A percentile compares a stretch with the other conserved stretches of the same genome.
phyloP scores from a whole-genome alignment of 495 filamentous ascomycete species.

The Pseudotulostoma volvatum region DNA sequence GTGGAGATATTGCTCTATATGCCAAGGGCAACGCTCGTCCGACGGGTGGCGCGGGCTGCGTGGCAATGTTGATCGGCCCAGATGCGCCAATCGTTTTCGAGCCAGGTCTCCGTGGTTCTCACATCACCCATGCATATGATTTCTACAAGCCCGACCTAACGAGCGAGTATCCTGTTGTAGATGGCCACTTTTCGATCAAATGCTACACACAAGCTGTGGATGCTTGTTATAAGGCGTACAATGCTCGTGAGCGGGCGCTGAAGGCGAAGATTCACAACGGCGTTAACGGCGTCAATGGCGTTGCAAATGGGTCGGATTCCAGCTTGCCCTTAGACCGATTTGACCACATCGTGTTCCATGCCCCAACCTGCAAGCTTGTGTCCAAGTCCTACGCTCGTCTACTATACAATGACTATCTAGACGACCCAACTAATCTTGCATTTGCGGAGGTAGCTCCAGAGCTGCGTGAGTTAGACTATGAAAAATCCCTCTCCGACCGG shows the following conservation, averaged over 20 bases:
- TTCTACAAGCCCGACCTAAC: slow-evolving; percentile 99
- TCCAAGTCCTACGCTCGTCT: slow-evolving; percentile 88
- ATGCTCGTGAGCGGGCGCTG: slow-evolving; percentile 59
- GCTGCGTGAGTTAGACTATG: slow-evolving; percentile 69
- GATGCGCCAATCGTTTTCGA: slow-evolving; percentile 85
- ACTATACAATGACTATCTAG: slow-evolving; percentile 91
- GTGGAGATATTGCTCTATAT: slow-evolving; percentile 96
- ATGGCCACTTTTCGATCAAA: slow-evolving; percentile 84
- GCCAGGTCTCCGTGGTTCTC: slow-evolving; percentile 77
- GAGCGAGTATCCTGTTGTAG: slow-evolving; percentile 93
- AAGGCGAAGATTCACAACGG: slow-evolving; percentile 45
- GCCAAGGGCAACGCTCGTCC: slow-evolving; percentile 91
- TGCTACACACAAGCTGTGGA: slow-evolving; percentile 97
- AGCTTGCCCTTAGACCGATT: slow-evolving; percentile 78
- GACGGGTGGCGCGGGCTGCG: slow-evolving; percentile 86
- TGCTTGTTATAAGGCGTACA: slow-evolving; percentile 89
- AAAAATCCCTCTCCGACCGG: slow-evolving; percentile 78
- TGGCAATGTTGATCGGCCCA: slow-evolving; percentile 88
- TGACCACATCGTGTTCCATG: slow-evolving; percentile 90
- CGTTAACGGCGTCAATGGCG: slow-evolving; percentile 31
- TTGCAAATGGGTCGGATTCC: slow-evolving; percentile 24
- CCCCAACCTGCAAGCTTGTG: slow-evolving; percentile 95
- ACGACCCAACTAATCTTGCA: slow-evolving; percentile 53
- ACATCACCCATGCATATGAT: slow-evolving; percentile 92
- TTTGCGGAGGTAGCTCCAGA: slow-evolving; percentile 82